Conservation (phyloP, 1,284 basidiomycete species). For the Cryptococcus wingfieldii region DNA sequence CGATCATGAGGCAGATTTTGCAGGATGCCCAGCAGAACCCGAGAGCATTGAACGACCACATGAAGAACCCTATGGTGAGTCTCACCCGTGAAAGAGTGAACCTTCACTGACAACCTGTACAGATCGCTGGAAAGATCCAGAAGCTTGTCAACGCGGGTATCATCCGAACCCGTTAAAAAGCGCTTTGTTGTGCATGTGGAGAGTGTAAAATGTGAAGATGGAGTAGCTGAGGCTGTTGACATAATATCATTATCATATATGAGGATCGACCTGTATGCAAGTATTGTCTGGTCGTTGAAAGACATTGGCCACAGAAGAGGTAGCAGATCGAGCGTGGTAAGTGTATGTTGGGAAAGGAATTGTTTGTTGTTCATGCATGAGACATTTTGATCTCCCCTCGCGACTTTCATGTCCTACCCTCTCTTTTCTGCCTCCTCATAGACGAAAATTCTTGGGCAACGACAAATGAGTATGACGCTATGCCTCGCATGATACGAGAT, state of each 20-base stretch:
- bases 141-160: constrained; percentile 93
- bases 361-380: no score
- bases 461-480: not conserved
- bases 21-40: constrained; percentile 92
- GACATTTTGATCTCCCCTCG: no score
- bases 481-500: no score
- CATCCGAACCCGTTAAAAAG: constrained; percentile 23
- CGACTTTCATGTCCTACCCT: no score
- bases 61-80: constrained; percentile 77
- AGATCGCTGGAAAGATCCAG: constrained; percentile 51
- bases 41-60: constrained; percentile 85
- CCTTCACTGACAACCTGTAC: not conserved
- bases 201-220: not conserved
- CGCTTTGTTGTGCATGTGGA: not conserved
- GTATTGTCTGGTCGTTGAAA: no score
- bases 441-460: not conserved
- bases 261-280: not conserved
- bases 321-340: no score
- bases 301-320: no score
- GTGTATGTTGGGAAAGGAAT: no score
- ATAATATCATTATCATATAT: not conserved
- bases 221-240: not conserved
- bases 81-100: not conserved
- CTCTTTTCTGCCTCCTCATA: not conserved
- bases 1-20: constrained; percentile 60